Base-by-base conservation (phyloP, 2,329 filamentous ascomycete species). In the Alternaria sp. region DNA sequence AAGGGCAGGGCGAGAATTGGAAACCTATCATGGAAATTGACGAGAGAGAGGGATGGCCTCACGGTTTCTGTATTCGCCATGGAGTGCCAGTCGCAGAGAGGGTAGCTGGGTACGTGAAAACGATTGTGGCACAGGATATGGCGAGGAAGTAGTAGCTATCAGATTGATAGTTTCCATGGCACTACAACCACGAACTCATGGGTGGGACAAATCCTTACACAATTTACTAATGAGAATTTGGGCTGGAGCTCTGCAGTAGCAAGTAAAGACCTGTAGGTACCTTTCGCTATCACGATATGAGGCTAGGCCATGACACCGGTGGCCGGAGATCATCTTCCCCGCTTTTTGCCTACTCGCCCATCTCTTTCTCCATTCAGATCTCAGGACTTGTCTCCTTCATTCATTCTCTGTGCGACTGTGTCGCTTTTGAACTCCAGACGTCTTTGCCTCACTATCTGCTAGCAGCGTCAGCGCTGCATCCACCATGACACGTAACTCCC, bases 1-100 rank as follows among this genome's bases (percentile, higher is more conserved):
- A 75, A 26, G 66, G 62, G 6, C 24, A 62, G 42, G 64, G 57
- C 7, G 64, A 72, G 58, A 65, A 72, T 32, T 81, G 82, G 74
- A 80, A 76, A 32, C 83, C 85, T 3, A 77, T 72, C 18, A 87
- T 89, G 84, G 74, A 85, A 56, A 79, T 89, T 62, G 86, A 87
- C 68, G 80, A 85, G 62, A 76, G 80, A 32, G 78, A 84, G 47
- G 84, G 83, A 0, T 79, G 87, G 64, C 83, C 83, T 48, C 87
- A 89, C 80, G 86, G 83, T 0, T 89, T 89, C 75, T 88, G 85
- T 70, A 79, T 88, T 59, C 79, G 81, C 51, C 77, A 83, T 62
- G 78, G 78, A 44, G 69, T 78, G 11, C 70, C 81, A 24, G 84
- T 88, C 71, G 85, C 85, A 3, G 78, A 80, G 60, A 85, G 82